These are phyloP conservation scores for Candida patagonica DNA, from an alignment of 805 yeast species.

Conservation along the genomic window DNA sequence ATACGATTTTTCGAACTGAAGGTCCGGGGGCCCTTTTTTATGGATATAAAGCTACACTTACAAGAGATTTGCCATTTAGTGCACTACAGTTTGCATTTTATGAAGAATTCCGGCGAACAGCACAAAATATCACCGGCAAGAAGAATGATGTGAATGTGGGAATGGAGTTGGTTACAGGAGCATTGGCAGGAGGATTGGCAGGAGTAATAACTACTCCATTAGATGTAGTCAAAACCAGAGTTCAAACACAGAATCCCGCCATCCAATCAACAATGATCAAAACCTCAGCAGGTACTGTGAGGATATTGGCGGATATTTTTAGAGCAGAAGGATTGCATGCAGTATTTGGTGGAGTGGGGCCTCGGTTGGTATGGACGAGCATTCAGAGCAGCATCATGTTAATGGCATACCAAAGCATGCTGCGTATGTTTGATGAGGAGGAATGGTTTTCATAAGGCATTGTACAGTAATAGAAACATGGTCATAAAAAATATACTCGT, in stretches of 20 bases:
- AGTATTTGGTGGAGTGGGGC: constrained; percentile 90
- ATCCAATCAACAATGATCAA: constrained; percentile 5
- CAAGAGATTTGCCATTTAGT: constrained; percentile 90
- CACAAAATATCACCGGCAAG: constrained; percentile 24
- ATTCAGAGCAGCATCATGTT: constrained; percentile 92
- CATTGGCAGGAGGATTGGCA: constrained; percentile 91
- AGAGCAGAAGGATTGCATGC: constrained; percentile 69
- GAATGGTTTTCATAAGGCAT: neutral
- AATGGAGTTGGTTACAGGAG: constrained; percentile 78
- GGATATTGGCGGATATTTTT: constrained; percentile 49
- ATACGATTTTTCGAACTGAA: constrained; percentile 55
- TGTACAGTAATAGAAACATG: neutral
- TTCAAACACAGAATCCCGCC: constrained; percentile 61
- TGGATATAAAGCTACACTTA: constrained; percentile 91
- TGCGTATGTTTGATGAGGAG: constrained; percentile 41
- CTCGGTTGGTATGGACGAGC: constrained; percentile 94
- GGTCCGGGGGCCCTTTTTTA: constrained; percentile 69
- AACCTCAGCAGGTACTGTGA: constrained; percentile 37
- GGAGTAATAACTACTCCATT: constrained; percentile 92
- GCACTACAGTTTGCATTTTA: constrained; percentile 95
- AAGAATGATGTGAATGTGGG: constrained; percentile 28
- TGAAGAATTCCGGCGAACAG: constrained; percentile 45
- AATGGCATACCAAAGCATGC: constrained; percentile 69
- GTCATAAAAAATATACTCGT: neutral
- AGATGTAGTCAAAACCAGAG: constrained; percentile 88